Percentiles rank a stretch among this genome's conserved stretches.
Evolutionary conservation across 768 basidiomycete species (phyloP).

Genomic region (Suillus discolor): DNA sequence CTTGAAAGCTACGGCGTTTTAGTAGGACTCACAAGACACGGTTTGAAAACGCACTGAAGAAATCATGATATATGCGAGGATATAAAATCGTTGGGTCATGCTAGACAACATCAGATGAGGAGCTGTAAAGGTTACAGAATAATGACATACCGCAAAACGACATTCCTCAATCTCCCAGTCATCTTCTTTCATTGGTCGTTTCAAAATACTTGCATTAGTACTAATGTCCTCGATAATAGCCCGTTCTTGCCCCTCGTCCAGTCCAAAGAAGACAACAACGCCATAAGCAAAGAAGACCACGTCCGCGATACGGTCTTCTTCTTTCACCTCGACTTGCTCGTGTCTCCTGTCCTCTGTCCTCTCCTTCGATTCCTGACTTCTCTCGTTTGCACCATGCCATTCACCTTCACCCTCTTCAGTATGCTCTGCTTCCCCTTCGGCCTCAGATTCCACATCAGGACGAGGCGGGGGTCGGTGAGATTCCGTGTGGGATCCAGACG

Average conservation of each 20-base stretch:
- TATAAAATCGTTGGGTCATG: slow-evolving; percentile 83
- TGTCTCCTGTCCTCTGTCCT: slow-evolving; percentile 8
- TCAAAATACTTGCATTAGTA: slow-evolving; percentile 69
- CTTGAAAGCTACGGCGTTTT: slow-evolving; percentile 69
- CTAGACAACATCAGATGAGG: slow-evolving; percentile 39
- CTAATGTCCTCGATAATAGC: slow-evolving; percentile 85
- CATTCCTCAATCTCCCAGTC: slow-evolving; percentile 95
- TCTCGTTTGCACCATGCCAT: slow-evolving; percentile 9
- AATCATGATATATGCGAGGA: slow-evolving; percentile 94
- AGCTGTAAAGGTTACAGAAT: slow-evolving; percentile 2
- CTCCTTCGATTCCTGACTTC: slow-evolving; percentile 17
- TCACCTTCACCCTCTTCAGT: slow-evolving; percentile 20
- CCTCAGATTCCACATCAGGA: slow-evolving; percentile 15
- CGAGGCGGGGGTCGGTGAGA: slow-evolving; percentile 28
- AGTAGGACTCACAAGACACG: not conserved
- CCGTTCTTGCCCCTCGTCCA: slow-evolving; percentile 76
- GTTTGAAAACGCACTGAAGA: slow-evolving; percentile 73
- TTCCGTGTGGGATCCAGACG: slow-evolving; percentile 42
- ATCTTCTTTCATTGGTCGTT: slow-evolving; percentile 57
- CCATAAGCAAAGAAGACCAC: slow-evolving; percentile 86
- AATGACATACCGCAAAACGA: slow-evolving; percentile 74
- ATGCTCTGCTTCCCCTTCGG: slow-evolving; percentile 15
- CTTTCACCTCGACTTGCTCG: slow-evolving; percentile 17
- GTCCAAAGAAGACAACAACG: slow-evolving; percentile 90
- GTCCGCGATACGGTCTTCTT: slow-evolving; percentile 64